Evolutionary conservation across 257 asterid genomes (phyloP).

Genomic region (Salvia miltiorrhiza): DNA sequence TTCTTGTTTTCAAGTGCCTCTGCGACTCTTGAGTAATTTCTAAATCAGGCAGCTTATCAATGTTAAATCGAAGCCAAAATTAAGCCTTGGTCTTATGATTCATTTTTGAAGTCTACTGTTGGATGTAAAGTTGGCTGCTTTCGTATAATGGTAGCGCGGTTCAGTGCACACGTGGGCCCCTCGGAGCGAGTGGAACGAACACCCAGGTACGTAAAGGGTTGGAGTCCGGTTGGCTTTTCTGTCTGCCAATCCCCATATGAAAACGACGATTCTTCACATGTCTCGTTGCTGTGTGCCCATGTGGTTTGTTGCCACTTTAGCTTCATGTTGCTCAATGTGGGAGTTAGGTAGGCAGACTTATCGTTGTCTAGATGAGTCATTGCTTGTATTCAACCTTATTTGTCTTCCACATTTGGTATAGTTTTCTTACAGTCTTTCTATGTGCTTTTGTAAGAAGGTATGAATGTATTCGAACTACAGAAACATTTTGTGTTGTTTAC

Average conservation of each 20-base stretch:
- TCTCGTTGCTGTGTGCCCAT: slow-evolving; percentile 17
- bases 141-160: neutral
- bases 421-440: neutral
- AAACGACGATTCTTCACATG: slow-evolving; percentile 23
- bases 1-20: neutral
- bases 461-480: neutral
- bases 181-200: neutral
- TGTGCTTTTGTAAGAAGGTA: neutral
- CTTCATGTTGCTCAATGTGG: neutral
- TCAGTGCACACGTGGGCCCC: neutral
- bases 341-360: neutral
- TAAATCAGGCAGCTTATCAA: neutral
- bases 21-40: neutral
- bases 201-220: neutral
- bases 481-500: neutral
- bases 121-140: neutral
- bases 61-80: neutral
- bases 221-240: slow-evolving; percentile 15
- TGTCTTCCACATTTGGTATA: neutral
- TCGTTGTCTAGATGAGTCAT: neutral
- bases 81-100: neutral
- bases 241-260: slow-evolving; percentile 15
- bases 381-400: neutral
- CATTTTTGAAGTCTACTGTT: neutral
- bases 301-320: slow-evolving; percentile 25